Conservation (phyloP, 1,284 basidiomycete genomes). For the Leccinum subrobustum region DNA sequence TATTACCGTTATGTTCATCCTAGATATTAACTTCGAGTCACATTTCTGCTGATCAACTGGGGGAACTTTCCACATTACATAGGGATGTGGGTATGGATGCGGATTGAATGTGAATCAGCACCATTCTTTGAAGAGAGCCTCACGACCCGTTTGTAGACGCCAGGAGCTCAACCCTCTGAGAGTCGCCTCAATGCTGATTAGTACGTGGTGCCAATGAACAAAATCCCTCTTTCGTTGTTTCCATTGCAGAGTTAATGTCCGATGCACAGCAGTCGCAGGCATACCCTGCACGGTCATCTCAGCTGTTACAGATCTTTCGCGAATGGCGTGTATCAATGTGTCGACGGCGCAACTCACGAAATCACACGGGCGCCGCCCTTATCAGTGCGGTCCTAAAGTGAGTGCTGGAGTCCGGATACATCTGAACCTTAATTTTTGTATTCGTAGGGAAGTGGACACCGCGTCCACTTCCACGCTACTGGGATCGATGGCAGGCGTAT, state of each 20-base stretch:
- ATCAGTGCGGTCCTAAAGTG: constrained; percentile 2
- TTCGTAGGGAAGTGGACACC: background rate
- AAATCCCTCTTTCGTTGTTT: background rate
- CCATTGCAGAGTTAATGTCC: constrained; percentile 1
- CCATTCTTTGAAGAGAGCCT: background rate
- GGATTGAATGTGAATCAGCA: background rate
- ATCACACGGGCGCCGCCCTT: background rate
- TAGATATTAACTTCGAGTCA: constrained; percentile 18
- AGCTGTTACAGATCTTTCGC: background rate
- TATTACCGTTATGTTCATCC: constrained; percentile 27
- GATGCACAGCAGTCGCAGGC: constrained; percentile 4
- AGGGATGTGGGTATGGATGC: constrained; percentile 1
- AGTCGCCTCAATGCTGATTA: background rate
- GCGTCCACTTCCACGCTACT: background rate
- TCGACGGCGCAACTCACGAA: background rate
- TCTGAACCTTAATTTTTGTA: background rate
- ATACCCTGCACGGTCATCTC: background rate
- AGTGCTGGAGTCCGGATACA: background rate
- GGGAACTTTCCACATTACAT: constrained; percentile 13
- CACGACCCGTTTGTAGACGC: background rate
- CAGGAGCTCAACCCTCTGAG: background rate
- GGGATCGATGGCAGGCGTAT: background rate
- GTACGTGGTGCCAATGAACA: constrained; percentile 12
- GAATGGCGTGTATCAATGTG: background rate
- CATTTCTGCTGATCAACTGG: constrained; percentile 17